Conservation (phyloP, 352 stramenopile genomes). For the Phytophthora sp. region DNA sequence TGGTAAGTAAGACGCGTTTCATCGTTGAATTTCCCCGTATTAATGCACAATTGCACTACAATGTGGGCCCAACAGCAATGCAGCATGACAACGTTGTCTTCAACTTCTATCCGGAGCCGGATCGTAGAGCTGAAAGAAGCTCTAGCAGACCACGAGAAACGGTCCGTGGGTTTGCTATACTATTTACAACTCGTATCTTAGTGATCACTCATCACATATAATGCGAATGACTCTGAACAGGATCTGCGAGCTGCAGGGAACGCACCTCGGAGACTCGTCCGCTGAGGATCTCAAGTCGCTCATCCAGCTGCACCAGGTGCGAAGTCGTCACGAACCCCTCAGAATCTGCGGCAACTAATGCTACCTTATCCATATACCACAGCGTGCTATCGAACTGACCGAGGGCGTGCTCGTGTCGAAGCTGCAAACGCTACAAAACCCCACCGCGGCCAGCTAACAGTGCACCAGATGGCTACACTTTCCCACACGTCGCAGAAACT, state of each 20-base stretch:
- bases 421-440: constrained; percentile 41
- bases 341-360: not conserved
- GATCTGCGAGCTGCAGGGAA: constrained; percentile 51
- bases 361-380: not conserved
- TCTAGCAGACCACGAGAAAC: constrained; percentile 23
- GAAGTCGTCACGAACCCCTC: not conserved
- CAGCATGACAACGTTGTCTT: constrained; percentile 28
- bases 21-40: not conserved
- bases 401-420: constrained; percentile 63
- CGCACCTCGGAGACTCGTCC: constrained; percentile 40
- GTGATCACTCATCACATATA: not conserved
- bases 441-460: constrained; percentile 10
- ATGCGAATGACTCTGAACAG: constrained; percentile 24
- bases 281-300: constrained; percentile 56
- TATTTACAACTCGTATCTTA: not conserved
- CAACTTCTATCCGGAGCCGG: constrained; percentile 5
- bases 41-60: not conserved
- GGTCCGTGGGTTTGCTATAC: constrained; percentile 14
- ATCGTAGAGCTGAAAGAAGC: constrained; percentile 30
- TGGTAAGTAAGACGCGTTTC: constrained; percentile 38
- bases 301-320: constrained; percentile 66
- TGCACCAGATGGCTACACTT: constrained; percentile 15
- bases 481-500: constrained; percentile 40
- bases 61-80: constrained; percentile 22
- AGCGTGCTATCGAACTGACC: constrained; percentile 60